Percentiles rank a stretch among this genome's conserved stretches.
These are phyloP conservation scores for Acorus gramineus DNA, from an alignment of 106 monocot genomes.

Conservation along the genomic window DNA sequence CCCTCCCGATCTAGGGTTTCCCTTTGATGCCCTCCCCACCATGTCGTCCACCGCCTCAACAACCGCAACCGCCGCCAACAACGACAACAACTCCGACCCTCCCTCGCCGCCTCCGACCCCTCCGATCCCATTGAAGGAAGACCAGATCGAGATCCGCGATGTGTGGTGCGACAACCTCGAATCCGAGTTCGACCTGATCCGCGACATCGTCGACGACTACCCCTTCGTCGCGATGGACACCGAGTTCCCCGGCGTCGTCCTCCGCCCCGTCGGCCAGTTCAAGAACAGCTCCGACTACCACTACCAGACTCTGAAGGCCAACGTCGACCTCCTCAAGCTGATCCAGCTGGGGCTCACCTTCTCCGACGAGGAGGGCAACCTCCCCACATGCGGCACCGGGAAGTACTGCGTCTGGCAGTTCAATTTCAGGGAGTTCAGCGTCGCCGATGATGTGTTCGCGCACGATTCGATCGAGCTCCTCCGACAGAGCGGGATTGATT, in stretches of 20 bases:
- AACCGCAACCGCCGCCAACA: too few species aligned
- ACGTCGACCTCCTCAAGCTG: constrained; percentile 53
- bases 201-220: constrained; percentile 32
- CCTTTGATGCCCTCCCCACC: too few species aligned
- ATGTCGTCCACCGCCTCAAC: too few species aligned
- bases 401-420: constrained; percentile 53
- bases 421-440: constrained; percentile 49
- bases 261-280: constrained; percentile 23
- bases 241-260: constrained; percentile 35
- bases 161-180: constrained; percentile 44
- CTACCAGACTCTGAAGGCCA: constrained; percentile 37
- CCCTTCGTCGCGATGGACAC: constrained; percentile 32
- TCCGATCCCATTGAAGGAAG: too few species aligned
- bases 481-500: constrained; percentile 46
- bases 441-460: constrained; percentile 25
- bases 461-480: constrained; percentile 54
- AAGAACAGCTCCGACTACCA: constrained; percentile 25
- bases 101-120: too few species aligned
- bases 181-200: constrained; percentile 38
- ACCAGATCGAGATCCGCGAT: constrained; percentile 42
- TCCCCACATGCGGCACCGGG: constrained; percentile 22
- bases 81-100: too few species aligned
- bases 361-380: constrained; percentile 33
- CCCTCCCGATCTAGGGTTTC: too few species aligned
- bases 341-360: constrained; percentile 49